phyloP scores from a whole-genome alignment of 2,329 filamentous ascomycete species.

The Botrytis galanthina region DNA sequence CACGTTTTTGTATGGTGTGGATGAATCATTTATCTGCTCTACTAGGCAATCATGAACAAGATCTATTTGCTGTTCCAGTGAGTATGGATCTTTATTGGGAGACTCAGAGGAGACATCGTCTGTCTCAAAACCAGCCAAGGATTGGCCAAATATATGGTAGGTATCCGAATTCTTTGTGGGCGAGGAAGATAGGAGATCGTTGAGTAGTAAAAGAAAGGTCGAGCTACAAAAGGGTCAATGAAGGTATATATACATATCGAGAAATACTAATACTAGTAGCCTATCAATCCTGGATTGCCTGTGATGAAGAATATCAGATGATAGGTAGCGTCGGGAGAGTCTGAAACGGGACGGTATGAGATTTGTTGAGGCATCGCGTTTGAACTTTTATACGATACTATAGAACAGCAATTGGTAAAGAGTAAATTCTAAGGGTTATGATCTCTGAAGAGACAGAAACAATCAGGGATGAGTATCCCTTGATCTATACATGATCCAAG shows the following conservation, averaged over 20 bases:
- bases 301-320: slow-evolving; percentile 68
- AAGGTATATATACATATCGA: neutral
- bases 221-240: neutral
- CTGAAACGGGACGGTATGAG: slow-evolving; percentile 24
- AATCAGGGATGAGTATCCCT: neutral
- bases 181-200: slow-evolving; percentile 49
- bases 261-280: slow-evolving; percentile 56
- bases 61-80: slow-evolving; percentile 53
- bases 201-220: slow-evolving; percentile 61
- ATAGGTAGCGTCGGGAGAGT: slow-evolving; percentile 23
- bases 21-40: slow-evolving; percentile 28
- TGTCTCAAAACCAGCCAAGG: slow-evolving; percentile 56
- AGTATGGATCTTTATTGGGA: slow-evolving; percentile 37
- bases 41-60: slow-evolving; percentile 26
- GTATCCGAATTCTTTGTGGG: slow-evolving; percentile 33
- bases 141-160: slow-evolving; percentile 55
- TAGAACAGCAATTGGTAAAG: neutral
- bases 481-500: neutral
- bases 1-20: slow-evolving; percentile 53
- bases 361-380: slow-evolving; percentile 24
- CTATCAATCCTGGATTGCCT: slow-evolving; percentile 73
- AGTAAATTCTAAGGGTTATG: neutral
- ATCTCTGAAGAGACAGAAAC: neutral
- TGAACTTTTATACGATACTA: neutral
- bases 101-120: slow-evolving; percentile 44